These are phyloP conservation scores for Penicillium desertorum DNA, from an alignment of 495 filamentous ascomycete species.

Conservation along the genomic window DNA sequence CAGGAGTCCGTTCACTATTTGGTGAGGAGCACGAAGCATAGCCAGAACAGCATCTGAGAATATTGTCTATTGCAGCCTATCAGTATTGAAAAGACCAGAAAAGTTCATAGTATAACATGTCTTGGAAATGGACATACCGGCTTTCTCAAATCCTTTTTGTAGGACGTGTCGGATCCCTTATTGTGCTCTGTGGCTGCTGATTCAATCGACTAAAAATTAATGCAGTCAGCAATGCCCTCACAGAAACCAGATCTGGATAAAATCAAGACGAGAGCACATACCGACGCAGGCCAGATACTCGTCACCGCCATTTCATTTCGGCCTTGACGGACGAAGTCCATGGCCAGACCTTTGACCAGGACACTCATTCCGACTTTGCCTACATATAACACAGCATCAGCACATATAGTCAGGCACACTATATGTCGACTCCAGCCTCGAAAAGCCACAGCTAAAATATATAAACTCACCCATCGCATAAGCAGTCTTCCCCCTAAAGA, in stretches of 20 bases:
- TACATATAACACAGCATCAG: slow-evolving; percentile 17
- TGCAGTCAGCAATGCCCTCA: slow-evolving; percentile 12
- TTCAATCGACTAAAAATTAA: slow-evolving; percentile 56
- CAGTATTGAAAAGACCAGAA: neutral
- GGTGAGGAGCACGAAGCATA: slow-evolving; percentile 62
- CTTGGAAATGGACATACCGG: slow-evolving; percentile 38
- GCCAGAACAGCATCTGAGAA: slow-evolving; percentile 79
- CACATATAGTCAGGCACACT: neutral
- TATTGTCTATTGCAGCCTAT: slow-evolving; percentile 47
- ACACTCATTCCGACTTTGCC: slow-evolving; percentile 82
- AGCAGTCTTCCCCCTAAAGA: slow-evolving; percentile 82
- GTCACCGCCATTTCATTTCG: slow-evolving; percentile 70
- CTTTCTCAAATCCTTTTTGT: slow-evolving; percentile 60
- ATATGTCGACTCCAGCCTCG: neutral
- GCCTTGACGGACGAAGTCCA: slow-evolving; percentile 75
- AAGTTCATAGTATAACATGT: neutral
- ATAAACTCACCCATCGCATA: slow-evolving; percentile 68
- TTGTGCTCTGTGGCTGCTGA: slow-evolving; percentile 64
- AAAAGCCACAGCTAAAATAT: neutral
- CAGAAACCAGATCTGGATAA: neutral
- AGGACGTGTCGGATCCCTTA: slow-evolving; percentile 39
- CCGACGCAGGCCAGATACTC: slow-evolving; percentile 78
- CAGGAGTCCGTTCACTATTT: slow-evolving; percentile 66
- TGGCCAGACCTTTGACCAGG: slow-evolving; percentile 74
- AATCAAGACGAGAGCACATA: slow-evolving; percentile 36